Conservation (phyloP, 768 basidiomycete genomes). For the Mycena metata region DNA sequence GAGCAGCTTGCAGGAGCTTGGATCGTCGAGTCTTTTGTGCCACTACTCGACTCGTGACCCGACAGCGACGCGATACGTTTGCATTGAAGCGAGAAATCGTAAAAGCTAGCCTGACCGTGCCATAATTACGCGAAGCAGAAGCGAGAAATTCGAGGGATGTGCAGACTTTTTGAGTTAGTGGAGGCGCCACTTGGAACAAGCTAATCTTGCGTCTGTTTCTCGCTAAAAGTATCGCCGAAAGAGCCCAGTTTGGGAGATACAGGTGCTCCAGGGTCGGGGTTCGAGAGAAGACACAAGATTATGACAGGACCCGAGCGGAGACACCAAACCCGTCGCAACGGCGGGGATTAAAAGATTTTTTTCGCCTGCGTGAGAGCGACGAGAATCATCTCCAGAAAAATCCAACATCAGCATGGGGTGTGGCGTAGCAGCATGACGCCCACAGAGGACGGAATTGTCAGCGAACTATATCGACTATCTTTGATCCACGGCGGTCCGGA, state of each 20-base stretch:
- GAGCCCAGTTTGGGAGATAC: neutral
- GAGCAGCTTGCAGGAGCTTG: slow-evolving; percentile 1
- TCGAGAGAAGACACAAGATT: neutral
- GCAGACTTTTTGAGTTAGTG: slow-evolving; percentile 23
- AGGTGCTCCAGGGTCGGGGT: no score
- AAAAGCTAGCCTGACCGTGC: slow-evolving; percentile 19
- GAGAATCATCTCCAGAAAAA: slow-evolving; percentile 19
- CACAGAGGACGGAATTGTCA: slow-evolving; percentile 3
- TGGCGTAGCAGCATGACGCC: slow-evolving; percentile 8
- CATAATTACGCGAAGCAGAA: slow-evolving; percentile 25
- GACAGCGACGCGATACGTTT: slow-evolving; percentile 1
- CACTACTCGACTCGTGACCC: slow-evolving; percentile 31
- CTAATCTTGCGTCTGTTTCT: slow-evolving; percentile 20
- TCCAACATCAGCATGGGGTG: slow-evolving; percentile 9
- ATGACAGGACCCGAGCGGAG: neutral
- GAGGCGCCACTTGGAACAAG: slow-evolving; percentile 13
- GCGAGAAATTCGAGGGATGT: slow-evolving; percentile 6
- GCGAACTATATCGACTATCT: neutral
- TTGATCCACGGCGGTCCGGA: slow-evolving; percentile 25
- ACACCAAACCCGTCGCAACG: slow-evolving; percentile 1
- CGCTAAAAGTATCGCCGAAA: slow-evolving; percentile 4
- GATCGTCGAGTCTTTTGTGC: slow-evolving; percentile 34
- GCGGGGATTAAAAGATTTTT: slow-evolving; percentile 17
- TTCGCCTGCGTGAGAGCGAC: slow-evolving; percentile 16
- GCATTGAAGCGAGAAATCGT: slow-evolving; percentile 18